Evolutionary conservation across 345 rosid species (phyloP).

Genomic region (Euphorbia pulcherrima): DNA sequence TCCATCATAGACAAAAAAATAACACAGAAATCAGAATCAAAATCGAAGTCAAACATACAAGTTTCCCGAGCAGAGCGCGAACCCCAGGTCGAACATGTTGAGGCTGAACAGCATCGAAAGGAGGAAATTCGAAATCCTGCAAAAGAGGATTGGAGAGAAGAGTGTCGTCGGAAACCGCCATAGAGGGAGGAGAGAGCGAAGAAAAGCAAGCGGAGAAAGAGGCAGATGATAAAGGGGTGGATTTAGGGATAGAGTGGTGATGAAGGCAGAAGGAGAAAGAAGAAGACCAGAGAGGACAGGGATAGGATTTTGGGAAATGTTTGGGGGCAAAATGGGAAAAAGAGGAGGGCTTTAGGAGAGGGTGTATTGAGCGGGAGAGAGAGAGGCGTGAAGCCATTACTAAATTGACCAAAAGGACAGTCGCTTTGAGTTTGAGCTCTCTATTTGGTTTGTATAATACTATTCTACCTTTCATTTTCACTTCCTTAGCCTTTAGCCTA

Average conservation of each 20-base stretch:
- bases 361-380: conserved; percentile 39
- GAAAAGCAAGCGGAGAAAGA: conserved; percentile 20
- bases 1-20: not conserved
- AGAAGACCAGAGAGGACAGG: conserved; percentile 52
- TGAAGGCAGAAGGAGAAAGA: conserved; percentile 43
- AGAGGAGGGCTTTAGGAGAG: conserved; percentile 25
- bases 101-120: conserved; percentile 61
- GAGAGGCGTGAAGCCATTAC: conserved; percentile 37
- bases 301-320: conserved; percentile 25
- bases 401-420: conserved; percentile 10
- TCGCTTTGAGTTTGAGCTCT: not conserved
- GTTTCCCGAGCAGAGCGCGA: conserved; percentile 57
- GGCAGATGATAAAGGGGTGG: conserved; percentile 16
- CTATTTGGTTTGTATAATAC: not conserved
- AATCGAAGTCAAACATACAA: conserved; percentile 39
- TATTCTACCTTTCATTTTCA: not conserved
- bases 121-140: conserved; percentile 69
- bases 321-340: conserved; percentile 32
- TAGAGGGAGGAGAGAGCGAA: conserved; percentile 24
- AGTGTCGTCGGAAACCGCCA: conserved; percentile 34
- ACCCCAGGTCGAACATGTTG: conserved; percentile 72
- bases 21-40: not conserved
- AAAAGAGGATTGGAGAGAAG: conserved; percentile 59
- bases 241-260: conserved; percentile 23
- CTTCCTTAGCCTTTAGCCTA: not conserved